These are phyloP conservation scores for Colletotrichum salicis DNA, from an alignment of 2,329 filamentous ascomycete genomes.

Conservation along the genomic window DNA sequence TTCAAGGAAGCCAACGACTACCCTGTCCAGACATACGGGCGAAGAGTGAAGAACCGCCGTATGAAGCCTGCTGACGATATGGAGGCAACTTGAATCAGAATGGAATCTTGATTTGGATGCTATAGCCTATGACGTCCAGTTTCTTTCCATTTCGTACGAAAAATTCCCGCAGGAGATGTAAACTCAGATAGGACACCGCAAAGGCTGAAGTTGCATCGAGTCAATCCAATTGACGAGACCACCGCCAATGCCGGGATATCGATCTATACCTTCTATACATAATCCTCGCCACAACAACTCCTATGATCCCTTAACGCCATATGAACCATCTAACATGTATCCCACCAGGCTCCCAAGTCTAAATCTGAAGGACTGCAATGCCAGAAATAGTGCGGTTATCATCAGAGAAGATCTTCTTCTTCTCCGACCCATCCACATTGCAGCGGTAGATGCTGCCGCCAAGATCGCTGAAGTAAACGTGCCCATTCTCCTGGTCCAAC, in stretches of 20 bases:
- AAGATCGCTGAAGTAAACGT: conserved; percentile 53
- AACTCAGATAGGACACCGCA: not conserved
- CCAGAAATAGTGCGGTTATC: conserved; percentile 31
- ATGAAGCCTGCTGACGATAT: too few relatives aligned
- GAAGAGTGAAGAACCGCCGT: too few relatives aligned
- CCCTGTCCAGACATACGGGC: too few relatives aligned
- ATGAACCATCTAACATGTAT: not conserved
- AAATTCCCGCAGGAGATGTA: too few relatives aligned
- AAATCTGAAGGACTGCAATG: conserved; percentile 1
- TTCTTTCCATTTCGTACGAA: too few relatives aligned
- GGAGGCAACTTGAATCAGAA: too few relatives aligned
- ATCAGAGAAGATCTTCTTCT: conserved; percentile 39
- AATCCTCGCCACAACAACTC: not conserved
- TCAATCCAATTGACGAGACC: not conserved
- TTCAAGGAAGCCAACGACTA: too few relatives aligned
- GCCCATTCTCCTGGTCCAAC: conserved; percentile 47
- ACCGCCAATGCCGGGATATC: not conserved
- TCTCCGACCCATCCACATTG: conserved; percentile 45
- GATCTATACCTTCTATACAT: not conserved
- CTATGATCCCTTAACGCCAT: not conserved
- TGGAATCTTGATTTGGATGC: too few relatives aligned
- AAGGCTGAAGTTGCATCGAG: not conserved
- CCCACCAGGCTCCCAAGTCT: not conserved
- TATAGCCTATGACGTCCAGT: too few relatives aligned
- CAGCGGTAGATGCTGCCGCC: conserved; percentile 51